Evolutionary conservation across 768 basidiomycete species (phyloP), one percentile per base, ranked within the genome.

Genomic region (Dioszegia crocea): DNA sequence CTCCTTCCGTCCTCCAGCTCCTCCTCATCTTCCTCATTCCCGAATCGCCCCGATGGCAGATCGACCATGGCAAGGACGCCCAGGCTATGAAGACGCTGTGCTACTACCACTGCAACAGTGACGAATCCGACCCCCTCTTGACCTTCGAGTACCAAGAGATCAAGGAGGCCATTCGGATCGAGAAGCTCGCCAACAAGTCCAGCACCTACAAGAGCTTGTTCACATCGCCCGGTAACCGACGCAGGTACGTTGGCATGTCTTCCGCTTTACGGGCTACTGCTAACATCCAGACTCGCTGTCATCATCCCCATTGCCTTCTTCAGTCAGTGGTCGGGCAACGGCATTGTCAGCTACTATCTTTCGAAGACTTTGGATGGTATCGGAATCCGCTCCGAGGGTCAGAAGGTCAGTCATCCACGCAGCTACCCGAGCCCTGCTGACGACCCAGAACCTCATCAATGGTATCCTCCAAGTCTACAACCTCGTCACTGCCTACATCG

Each of bases 31-130:
- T 67, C 43, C 57, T 74, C 75, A 74, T 92, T 56, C 91, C 91
- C 44, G 91, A 94, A 76, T 89, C 87, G 0, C 91, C 70, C 21
- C 61, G 67, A 47, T 73, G 71, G 71, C 63, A 70, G 30, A 48
- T 73, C 54, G 61, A 63, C 55, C 57, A 70, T 16, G 71, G 71
- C 17, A 82, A 82, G 57, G 83, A 88, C 17, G 57, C 68, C 53
- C 59, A 65, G 53, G 68, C 60, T 2, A 57, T 56, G 30, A 41
- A 23, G 21, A 57, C 61, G 60, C 56, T 64, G 23, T 53, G 47
- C 38, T 70, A 65, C 56, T 63, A 63, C 40, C 74, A 76, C 61
- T 67, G 63, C 47, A 61, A 61, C 19, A 68, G 70, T n/a, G 55
- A 74, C 56, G 23, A 36, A 1, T 40, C 59, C 24, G 72, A 76